These are phyloP conservation scores for Artemisia tridentata DNA, from an alignment of 129 eudicot species.

Conservation along the genomic window DNA sequence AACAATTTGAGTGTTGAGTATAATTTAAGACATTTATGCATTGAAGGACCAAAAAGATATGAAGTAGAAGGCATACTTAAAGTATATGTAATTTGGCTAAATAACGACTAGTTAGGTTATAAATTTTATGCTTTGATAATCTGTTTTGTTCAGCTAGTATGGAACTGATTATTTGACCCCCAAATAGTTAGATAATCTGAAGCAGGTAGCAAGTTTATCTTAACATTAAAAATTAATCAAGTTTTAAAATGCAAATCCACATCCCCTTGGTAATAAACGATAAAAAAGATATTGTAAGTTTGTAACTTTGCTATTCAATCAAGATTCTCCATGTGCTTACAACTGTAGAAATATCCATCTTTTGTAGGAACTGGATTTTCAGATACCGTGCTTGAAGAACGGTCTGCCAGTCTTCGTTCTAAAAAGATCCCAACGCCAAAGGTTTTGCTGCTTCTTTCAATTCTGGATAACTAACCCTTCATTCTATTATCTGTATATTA, in stretches of 20 bases:
- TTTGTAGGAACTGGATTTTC: conserved; percentile 90
- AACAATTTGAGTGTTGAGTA: too few species aligned
- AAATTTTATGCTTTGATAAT: too few species aligned
- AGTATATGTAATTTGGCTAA: too few species aligned
- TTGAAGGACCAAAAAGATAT: too few species aligned
- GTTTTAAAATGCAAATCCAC: neutral
- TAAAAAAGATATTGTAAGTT: neutral
- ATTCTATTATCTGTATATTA: conserved; percentile 12
- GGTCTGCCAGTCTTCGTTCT: conserved; percentile 84
- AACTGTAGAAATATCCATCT: neutral
- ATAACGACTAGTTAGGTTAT: too few species aligned
- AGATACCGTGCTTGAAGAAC: conserved; percentile 75
- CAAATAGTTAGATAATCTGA: too few species aligned
- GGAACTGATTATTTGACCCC: too few species aligned
- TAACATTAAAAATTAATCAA: too few species aligned
- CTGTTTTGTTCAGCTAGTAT: too few species aligned
- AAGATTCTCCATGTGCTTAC: neutral
- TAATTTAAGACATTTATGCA: too few species aligned
- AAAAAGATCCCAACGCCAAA: conserved; percentile 83
- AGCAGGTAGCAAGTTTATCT: too few species aligned
- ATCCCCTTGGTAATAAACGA: neutral
- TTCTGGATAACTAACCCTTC: neutral
- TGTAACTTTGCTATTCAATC: neutral
- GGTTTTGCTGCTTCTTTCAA: conserved; percentile 35
- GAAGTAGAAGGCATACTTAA: neutral